Conservation (phyloP, 1,284 basidiomycete species). For the Afroboletus lepidellus region DNA sequence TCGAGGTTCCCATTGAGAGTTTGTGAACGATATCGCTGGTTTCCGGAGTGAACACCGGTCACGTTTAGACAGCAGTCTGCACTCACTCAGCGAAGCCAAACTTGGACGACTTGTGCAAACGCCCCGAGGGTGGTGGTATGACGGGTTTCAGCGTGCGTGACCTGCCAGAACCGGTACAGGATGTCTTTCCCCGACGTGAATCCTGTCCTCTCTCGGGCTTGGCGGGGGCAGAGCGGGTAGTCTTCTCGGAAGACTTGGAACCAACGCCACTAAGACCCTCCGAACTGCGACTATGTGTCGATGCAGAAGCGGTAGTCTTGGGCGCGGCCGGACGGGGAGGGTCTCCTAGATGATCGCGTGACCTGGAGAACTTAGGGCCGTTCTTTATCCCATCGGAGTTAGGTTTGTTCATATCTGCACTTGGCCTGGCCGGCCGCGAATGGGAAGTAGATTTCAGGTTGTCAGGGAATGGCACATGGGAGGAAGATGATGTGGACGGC, state of each 20-base stretch:
- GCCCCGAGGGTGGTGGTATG: constrained; percentile 28
- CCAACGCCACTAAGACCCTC: constrained; percentile 7
- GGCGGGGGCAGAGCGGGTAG: constrained; percentile 3
- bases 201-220: constrained; percentile 7
- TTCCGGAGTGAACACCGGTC: constrained; percentile 10
- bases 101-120: constrained; percentile 20
- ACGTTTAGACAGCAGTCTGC: neutral
- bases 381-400: constrained; percentile 19
- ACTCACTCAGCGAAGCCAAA: constrained; percentile 32
- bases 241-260: constrained; percentile 17
- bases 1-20: constrained; percentile 20
- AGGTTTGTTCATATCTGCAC: constrained; percentile 14
- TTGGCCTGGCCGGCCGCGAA: constrained; percentile 13
- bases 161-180: constrained; percentile 9
- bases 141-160: constrained; percentile 25
- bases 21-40: constrained; percentile 30
- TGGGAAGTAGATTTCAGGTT: constrained; percentile 15
- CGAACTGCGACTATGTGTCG: constrained; percentile 15
- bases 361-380: constrained; percentile 19
- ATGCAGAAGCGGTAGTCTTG: constrained; percentile 6
- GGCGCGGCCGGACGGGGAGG: constrained; percentile 15
- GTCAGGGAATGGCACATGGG: constrained; percentile 10
- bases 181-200: constrained; percentile 15
- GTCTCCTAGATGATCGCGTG: constrained; percentile 25
- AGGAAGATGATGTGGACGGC: constrained; percentile 8